Percentiles rank a stretch among this genome's conserved stretches.
phyloP scores from a whole-genome alignment of 2,329 filamentous ascomycete species.

The Ceratocystis papillata region DNA sequence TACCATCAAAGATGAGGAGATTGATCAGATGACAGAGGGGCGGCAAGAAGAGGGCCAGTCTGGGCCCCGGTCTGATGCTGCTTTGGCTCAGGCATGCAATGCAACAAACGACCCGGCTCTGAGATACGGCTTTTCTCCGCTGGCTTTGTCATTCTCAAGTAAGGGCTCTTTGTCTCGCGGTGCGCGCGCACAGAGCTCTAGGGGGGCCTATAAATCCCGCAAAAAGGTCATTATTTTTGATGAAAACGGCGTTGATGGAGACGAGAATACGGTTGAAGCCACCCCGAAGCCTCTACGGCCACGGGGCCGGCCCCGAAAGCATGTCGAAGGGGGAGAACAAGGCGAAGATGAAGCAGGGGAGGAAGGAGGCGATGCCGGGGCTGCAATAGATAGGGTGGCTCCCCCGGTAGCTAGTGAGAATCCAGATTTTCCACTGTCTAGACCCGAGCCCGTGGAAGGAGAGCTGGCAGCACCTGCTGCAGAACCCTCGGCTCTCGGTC shows the following conservation, averaged over 20 bases:
- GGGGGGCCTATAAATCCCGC: not conserved
- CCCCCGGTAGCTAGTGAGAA: too few relatives aligned
- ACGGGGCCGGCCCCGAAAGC: constrained; percentile 10
- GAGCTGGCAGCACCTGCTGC: not conserved
- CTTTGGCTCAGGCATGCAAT: not conserved
- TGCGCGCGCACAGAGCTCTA: not conserved
- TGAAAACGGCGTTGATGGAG: not conserved
- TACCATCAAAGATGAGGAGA: constrained; percentile 4
- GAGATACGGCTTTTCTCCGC: constrained; percentile 20
- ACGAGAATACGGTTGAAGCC: not conserved
- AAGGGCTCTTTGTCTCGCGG: not conserved
- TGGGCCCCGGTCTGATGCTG: not conserved
- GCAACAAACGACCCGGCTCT: constrained; percentile 15
- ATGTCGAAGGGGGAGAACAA: not conserved
- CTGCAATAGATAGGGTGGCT: too few relatives aligned
- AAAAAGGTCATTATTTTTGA: constrained; percentile 23
- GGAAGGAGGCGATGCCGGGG: not conserved
- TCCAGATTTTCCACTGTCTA: too few relatives aligned
- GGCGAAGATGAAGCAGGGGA: not conserved
- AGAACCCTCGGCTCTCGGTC: not conserved
- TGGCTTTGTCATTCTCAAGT: not conserved
- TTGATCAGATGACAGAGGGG: not conserved
- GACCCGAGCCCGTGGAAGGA: not conserved
- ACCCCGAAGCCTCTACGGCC: not conserved
- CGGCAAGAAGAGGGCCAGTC: not conserved